These are phyloP conservation scores for Mortierella sp. DNA, from an alignment of 371 early-diverging fungal species.

Conservation along the genomic window DNA sequence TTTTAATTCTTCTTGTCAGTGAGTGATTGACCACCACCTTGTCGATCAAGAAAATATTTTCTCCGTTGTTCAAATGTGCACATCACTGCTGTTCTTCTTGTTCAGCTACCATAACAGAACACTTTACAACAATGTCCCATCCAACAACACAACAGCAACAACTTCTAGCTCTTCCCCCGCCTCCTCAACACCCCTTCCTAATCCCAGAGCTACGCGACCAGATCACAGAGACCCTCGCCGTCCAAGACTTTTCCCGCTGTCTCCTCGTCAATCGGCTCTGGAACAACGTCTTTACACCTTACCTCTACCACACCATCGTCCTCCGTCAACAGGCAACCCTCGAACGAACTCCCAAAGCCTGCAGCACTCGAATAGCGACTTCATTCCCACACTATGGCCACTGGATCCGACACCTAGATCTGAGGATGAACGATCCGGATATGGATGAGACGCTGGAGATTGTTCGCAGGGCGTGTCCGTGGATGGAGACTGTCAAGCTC, in stretches of 20 bases:
- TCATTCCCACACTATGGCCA: background rate
- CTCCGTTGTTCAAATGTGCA: background rate
- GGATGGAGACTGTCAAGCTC: conserved; percentile 2
- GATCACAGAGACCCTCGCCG: conserved; percentile 8
- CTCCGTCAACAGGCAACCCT: background rate
- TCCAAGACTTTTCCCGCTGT: background rate
- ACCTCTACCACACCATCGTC: conserved; percentile 10
- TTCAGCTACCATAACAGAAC: background rate
- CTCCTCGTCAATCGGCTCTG: conserved; percentile 5
- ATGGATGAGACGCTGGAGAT: background rate
- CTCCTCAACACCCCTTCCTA: conserved; percentile 11
- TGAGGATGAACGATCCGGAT: background rate
- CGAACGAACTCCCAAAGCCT: background rate
- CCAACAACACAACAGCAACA: background rate
- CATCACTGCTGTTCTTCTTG: background rate
- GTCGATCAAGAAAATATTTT: background rate
- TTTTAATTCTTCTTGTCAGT: too few relatives aligned
- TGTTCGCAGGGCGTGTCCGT: background rate
- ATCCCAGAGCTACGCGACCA: conserved; percentile 20
- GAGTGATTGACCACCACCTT: background rate
- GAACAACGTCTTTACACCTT: conserved; percentile 15
- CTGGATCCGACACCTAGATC: conserved; percentile 4
- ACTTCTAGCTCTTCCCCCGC: background rate
- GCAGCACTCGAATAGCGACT: background rate
- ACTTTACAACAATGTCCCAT: background rate